Base-by-base conservation (phyloP, 1,284 basidiomycete species). In the Boletus chippewaensis region DNA sequence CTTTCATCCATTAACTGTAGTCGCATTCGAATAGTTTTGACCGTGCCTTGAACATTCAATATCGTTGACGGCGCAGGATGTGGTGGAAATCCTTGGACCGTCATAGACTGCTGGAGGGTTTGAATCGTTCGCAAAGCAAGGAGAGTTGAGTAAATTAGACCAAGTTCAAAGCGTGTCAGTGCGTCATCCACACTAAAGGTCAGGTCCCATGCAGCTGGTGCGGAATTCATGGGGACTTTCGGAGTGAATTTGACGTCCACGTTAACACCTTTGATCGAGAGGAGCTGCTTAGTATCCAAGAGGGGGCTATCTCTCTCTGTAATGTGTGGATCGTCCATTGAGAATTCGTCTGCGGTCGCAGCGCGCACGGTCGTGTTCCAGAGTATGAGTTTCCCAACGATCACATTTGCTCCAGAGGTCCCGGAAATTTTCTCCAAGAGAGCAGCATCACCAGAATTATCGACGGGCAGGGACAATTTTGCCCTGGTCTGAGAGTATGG, bases 121-220 rank as follows among this genome's bases (percentile, higher is more conserved):
- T 71, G 75, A 36, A 87, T 47, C 0, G 80, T 79, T 34, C 80
- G 73, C 3, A 78, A 55, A 10, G 86, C 87, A 43, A 93, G 73
- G 38, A 95, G 74, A 10, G 75, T 58, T 60, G 83, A 85, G 63
- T 94, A 95, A 16, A 87, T 71, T 64, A 90, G 83, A 12, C 82
- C 78, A 32, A 95, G 72, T 56, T 83, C 78, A 58, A 85, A 73
- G 40, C 75, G 75, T 29, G 75, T 60, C 8, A 72, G 67, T 20
- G 79, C 57, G 29, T 73, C 67, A 22, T 70, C 66, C 35, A 65
- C 51, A 31, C 11, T 57, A 29, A 69, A 65, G 11, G 60, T 35
- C 49, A 52, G 31, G 24, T 61, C 51, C n/a, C 36, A 65, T 34
- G 51, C 36, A 31, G 52, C 26, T 35, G 35, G 45, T 41, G 45